Percentiles rank a stretch among this genome's conserved stretches.
Evolutionary conservation across 2,329 filamentous ascomycete species (phyloP).

Genomic region (Leptographium radiaticola): DNA sequence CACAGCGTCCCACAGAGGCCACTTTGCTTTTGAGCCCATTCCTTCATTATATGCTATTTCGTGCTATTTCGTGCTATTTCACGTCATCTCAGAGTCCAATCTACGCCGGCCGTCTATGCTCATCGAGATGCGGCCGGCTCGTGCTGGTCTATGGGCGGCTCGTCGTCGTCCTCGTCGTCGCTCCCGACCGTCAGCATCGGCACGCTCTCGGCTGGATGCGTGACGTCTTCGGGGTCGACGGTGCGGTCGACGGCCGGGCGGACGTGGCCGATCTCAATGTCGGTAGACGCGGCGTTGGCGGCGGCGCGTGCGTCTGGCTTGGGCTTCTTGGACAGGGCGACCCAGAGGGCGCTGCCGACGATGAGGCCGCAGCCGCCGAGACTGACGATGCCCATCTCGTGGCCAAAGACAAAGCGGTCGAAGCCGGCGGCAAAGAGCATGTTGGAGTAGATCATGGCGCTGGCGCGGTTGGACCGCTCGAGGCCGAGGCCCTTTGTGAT

Average conservation of each 20-base stretch:
- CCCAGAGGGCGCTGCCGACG: constrained; percentile 38
- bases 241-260: background rate
- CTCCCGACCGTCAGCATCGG: constrained; percentile 24
- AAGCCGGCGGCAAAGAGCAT: constrained; percentile 42
- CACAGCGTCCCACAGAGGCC: no score
- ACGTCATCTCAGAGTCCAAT: no score
- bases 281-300: constrained; percentile 13
- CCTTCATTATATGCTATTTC: no score
- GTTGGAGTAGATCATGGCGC: constrained; percentile 44
- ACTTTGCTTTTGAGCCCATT: no score
- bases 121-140: no score
- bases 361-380: constrained; percentile 38
- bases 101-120: no score
- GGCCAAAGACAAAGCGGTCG: constrained; percentile 38
- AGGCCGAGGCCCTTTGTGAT: constrained; percentile 63
- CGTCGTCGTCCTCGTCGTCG: constrained; percentile 8
- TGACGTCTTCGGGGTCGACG: background rate
- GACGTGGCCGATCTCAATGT: constrained; percentile 21
- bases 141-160: background rate
- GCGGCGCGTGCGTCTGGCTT: background rate
- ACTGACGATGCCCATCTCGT: constrained; percentile 35
- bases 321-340: constrained; percentile 29
- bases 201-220: constrained; percentile 18
- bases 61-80: no score
- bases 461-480: constrained; percentile 47